Base-by-base conservation (phyloP, 2,329 filamentous ascomycete species). In the Polychaeton citri region DNA sequence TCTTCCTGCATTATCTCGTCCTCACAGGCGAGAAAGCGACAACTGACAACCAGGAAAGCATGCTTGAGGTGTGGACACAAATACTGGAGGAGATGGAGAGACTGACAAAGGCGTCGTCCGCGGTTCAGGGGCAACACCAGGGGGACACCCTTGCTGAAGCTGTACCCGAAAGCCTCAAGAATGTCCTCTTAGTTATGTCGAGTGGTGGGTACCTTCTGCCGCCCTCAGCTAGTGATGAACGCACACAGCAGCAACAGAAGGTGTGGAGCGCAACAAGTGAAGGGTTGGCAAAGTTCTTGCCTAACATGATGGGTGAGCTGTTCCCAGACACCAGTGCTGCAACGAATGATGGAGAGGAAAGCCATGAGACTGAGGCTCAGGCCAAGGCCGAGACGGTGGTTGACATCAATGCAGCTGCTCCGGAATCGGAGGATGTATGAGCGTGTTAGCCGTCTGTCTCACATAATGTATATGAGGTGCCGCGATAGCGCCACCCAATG, bases 81-180 rank as follows among this genome's bases (percentile, higher is more conserved):
- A 93, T 96, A 37, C 73, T 96, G 45, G 85, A 87, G 48, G 83
- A 95, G 36, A 86, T 98, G 74, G 90, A 98, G 57, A 77, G 90
- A 17, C 70, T 98, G 44, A 92, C 95, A 78, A 94, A 95, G 52
- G 13, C 30, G 4, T 90, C 83, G 51, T 10, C 24, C 3, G 5
- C 24, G 12, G 24, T 10, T 7, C 24, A 28, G 7, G 24, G 24
- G 12, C 24, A 28, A 15, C 88, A 88, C 1, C 86, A 94, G 58
- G 84, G 84, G 17, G 86, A 53, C 26, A 50, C 49, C 42, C 48
- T 93, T 78, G 86, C 93, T 61, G 90, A 98, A 65, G 88, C 90
- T 9, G 86, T 96, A 2, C 82, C 84, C 1, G 90, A 98, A 60
- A 90, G 85, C 45, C 65, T 98, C 39, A 98, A 98, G 63, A 98